phyloP scores from a whole-genome alignment of 2,329 filamentous ascomycete genomes.

The Penicillium sp. region DNA sequence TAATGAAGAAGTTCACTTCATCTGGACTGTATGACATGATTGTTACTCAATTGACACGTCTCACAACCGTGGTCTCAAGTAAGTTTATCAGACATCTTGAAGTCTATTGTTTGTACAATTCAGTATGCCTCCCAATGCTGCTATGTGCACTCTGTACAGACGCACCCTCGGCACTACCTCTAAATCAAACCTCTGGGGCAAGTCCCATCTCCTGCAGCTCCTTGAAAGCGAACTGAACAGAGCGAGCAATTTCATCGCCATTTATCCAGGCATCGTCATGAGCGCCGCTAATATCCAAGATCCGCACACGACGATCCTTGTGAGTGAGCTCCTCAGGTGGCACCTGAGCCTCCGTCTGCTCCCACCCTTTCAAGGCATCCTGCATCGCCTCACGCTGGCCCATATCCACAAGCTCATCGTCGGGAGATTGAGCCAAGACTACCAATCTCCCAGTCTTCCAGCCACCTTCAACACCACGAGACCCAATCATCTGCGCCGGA shows the following conservation, averaged over 20 bases:
- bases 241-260: slow-evolving; percentile 40
- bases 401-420: slow-evolving; percentile 43
- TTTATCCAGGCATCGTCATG: slow-evolving; percentile 46
- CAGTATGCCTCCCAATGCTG: background rate
- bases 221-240: slow-evolving; percentile 33
- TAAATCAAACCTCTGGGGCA: slow-evolving; percentile 5
- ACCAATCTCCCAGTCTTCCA: slow-evolving; percentile 37
- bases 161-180: background rate
- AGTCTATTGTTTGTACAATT: background rate
- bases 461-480: slow-evolving; percentile 30
- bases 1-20: background rate
- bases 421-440: slow-evolving; percentile 42
- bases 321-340: slow-evolving; percentile 14
- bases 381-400: slow-evolving; percentile 45
- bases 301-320: slow-evolving; percentile 41
- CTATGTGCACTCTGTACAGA: background rate
- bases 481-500: slow-evolving; percentile 34
- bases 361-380: slow-evolving; percentile 51
- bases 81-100: too few relatives aligned
- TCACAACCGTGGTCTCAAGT: too few relatives aligned
- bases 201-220: slow-evolving; percentile 28
- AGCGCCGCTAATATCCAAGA: slow-evolving; percentile 36
- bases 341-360: slow-evolving; percentile 20
- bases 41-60: background rate
- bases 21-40: background rate